Conservation (phyloP, 345 rosid species). For the Streptanthus diversifolius region DNA sequence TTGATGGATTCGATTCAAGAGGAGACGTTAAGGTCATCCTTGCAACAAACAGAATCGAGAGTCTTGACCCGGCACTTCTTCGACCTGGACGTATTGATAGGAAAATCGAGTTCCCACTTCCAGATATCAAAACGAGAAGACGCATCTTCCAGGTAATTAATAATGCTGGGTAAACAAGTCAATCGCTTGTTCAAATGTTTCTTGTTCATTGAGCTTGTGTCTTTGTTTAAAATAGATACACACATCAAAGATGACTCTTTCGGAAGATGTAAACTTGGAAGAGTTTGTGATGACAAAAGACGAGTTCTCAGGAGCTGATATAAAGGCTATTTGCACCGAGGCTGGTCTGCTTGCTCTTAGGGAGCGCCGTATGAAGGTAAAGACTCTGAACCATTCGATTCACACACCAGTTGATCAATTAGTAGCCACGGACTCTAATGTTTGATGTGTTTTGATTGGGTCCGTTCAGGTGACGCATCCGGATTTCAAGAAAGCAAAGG, state of each 20-base stretch:
- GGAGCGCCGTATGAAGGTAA: conserved; percentile 97
- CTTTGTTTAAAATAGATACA: conserved; percentile 54
- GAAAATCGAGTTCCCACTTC: conserved; percentile 95
- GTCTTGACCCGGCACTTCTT: conserved; percentile 95
- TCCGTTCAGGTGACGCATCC: conserved; percentile 67
- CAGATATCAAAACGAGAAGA: conserved; percentile 97
- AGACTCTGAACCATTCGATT: neutral
- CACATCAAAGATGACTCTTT: conserved; percentile 91
- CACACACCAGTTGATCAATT: neutral
- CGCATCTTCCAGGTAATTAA: conserved; percentile 81
- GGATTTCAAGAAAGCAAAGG: conserved; percentile 93
- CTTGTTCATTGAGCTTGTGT: neutral
- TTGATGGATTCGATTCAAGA: conserved; percentile 96
- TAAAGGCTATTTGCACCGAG: conserved; percentile 96
- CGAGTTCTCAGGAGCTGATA: conserved; percentile 97
- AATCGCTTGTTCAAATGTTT: neutral
- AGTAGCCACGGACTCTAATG: neutral
- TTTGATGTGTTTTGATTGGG: neutral
- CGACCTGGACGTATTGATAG: conserved; percentile 95
- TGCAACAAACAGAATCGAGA: conserved; percentile 92
- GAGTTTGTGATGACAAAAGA: conserved; percentile 99
- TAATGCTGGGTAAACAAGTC: neutral
- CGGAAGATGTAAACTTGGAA: conserved; percentile 96
- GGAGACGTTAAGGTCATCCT: conserved; percentile 98
- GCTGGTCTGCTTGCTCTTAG: conserved; percentile 94